These are phyloP conservation scores for Neoboletus brunneissimus DNA, from an alignment of 768 basidiomycete species.

Conservation along the genomic window DNA sequence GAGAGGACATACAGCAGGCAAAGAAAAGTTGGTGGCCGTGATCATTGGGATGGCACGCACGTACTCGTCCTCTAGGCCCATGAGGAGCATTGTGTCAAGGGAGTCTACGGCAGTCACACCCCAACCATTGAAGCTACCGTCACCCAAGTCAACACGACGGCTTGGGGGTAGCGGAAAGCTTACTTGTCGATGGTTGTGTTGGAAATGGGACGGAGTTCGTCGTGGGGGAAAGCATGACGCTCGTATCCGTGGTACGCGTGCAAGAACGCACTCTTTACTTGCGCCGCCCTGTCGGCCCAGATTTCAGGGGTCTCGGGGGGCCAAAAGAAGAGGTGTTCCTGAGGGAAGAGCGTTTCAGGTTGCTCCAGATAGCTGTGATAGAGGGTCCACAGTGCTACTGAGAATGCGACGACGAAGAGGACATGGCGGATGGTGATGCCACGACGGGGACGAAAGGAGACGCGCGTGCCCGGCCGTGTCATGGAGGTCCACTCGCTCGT, in stretches of 20 bases:
- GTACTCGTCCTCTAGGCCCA: slow-evolving; percentile 75
- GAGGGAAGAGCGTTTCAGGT: neutral
- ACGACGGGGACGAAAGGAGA: slow-evolving; percentile 10
- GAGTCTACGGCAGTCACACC: slow-evolving; percentile 76
- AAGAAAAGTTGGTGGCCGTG: slow-evolving; percentile 46
- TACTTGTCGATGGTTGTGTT: slow-evolving; percentile 51
- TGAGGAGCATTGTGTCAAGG: slow-evolving; percentile 81
- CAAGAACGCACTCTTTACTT: slow-evolving; percentile 59
- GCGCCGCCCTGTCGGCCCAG: slow-evolving; percentile 53
- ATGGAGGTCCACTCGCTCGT: neutral
- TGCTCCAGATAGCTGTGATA: slow-evolving; percentile 8
- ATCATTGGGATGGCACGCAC: slow-evolving; percentile 56
- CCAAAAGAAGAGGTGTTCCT: slow-evolving; percentile 21
- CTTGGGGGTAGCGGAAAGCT: slow-evolving; percentile 10
- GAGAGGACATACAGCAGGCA: slow-evolving; percentile 37
- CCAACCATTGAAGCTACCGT: slow-evolving; percentile 76
- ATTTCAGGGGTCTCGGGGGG: slow-evolving; percentile 30
- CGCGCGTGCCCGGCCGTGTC: neutral
- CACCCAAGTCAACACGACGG: neutral
- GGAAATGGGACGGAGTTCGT: slow-evolving; percentile 59
- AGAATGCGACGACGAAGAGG: slow-evolving; percentile 11
- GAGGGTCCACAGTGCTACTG: slow-evolving; percentile 19
- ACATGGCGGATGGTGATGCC: slow-evolving; percentile 25
- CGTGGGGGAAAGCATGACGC: slow-evolving; percentile 55
- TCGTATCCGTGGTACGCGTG: slow-evolving; percentile 72